Conservation (phyloP, 257 asterid species). For the Capsicum baccatum region DNA sequence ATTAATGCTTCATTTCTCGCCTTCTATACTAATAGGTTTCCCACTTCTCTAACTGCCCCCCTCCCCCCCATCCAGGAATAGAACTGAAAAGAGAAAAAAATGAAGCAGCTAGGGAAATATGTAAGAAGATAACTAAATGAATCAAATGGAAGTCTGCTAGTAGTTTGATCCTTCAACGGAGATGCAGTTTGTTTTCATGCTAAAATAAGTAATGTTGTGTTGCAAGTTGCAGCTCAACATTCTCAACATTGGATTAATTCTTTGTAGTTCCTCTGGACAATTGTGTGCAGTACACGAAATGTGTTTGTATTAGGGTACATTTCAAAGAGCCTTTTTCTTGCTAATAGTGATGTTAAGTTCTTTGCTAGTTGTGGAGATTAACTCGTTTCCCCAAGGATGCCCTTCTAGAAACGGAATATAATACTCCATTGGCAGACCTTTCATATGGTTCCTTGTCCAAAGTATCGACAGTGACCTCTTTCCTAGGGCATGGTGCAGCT, state of each 20-base stretch:
- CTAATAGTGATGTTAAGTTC: not conserved
- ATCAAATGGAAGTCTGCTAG: not conserved
- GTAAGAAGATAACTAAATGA: not conserved
- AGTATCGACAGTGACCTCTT: not conserved
- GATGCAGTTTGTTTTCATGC: not conserved
- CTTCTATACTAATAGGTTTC: not conserved
- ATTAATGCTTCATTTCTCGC: not conserved
- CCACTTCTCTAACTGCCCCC: not conserved
- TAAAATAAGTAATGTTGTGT: not conserved
- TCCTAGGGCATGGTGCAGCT: not conserved
- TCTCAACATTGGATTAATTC: not conserved
- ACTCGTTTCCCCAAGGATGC: not conserved
- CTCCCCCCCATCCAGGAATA: not conserved
- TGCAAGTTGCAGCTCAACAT: not conserved
- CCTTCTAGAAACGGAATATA: not conserved
- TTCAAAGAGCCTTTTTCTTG: not conserved
- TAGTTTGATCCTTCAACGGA: not conserved
- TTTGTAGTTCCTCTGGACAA: not conserved
- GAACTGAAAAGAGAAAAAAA: not conserved
- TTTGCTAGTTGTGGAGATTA: not conserved
- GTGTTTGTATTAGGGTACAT: not conserved
- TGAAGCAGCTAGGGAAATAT: not conserved
- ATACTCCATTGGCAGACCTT: not conserved
- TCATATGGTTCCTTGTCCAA: slow-evolving; percentile 2
- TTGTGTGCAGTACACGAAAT: not conserved